Percentiles rank a stretch among this genome's conserved stretches.
Evolutionary conservation across 169 alveolate species (phyloP).

Genomic region (Eimeria sp.): DNA sequence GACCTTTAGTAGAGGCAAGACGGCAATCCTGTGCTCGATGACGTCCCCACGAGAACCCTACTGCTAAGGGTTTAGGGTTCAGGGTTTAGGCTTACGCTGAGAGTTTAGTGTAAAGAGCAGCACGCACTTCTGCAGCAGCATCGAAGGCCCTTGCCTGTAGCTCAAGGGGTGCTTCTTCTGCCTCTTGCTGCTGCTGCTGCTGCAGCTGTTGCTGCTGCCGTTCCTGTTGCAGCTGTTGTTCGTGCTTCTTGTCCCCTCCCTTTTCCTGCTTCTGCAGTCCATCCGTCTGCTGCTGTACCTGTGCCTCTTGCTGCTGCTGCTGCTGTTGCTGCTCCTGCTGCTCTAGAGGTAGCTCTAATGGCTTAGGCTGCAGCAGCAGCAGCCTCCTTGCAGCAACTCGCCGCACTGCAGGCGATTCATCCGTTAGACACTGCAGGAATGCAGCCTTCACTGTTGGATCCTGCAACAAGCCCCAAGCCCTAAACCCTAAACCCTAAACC

Average conservation of each 20-base stretch:
- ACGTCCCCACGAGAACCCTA: neutral
- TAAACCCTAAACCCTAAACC: conserved; percentile 9
- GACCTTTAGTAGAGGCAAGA: neutral
- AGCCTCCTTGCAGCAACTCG: conserved; percentile 65
- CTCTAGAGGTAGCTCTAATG: neutral
- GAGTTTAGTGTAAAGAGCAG: conserved; percentile 55
- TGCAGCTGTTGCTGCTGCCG: neutral
- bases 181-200: neutral
- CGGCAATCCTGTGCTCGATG: neutral
- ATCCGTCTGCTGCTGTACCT: neutral
- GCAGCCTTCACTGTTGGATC: conserved; percentile 24
- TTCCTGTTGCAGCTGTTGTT: neutral
- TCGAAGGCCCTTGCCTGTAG: conserved; percentile 51
- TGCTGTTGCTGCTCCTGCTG: neutral
- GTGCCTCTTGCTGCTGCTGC: neutral
- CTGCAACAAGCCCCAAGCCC: neutral
- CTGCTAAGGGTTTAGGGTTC: neutral
- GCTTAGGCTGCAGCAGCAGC: conserved; percentile 25
- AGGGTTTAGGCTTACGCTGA: conserved; percentile 28
- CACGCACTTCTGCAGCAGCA: conserved; percentile 70
- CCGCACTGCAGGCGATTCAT: conserved; percentile 66
- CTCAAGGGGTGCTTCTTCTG: neutral
- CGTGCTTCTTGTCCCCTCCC: neutral
- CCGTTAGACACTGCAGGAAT: neutral
- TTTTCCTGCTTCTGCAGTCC: neutral